Evolutionary conservation across 495 filamentous ascomycete genomes (phyloP).

Genomic region (Neurospora tetraspora): DNA sequence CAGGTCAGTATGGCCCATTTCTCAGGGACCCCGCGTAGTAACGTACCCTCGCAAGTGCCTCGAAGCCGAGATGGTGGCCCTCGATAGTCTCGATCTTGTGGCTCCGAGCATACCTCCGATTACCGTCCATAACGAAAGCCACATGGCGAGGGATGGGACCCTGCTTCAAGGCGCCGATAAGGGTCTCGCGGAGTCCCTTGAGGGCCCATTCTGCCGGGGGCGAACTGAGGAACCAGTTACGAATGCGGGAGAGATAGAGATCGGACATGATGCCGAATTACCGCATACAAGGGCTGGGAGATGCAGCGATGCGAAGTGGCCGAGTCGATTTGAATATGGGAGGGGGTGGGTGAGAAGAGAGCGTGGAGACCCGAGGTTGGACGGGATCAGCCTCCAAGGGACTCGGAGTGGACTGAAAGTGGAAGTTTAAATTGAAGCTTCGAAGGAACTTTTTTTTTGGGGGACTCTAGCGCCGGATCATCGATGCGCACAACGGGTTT

Average conservation of each 20-base stretch:
- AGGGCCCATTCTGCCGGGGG: slow-evolving; percentile 82
- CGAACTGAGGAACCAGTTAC: slow-evolving; percentile 81
- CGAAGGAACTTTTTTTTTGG: not conserved
- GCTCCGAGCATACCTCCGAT: slow-evolving; percentile 77
- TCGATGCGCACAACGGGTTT: not conserved
- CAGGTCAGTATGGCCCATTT: slow-evolving; percentile 2
- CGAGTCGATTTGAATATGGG: not conserved
- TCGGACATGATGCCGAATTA: slow-evolving; percentile 32
- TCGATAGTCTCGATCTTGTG: slow-evolving; percentile 94
- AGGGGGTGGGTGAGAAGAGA: not conserved
- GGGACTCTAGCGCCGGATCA: not conserved
- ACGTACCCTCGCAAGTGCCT: slow-evolving; percentile 73
- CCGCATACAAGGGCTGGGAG: not conserved
- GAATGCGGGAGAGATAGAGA: slow-evolving; percentile 58
- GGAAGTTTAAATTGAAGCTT: not conserved
- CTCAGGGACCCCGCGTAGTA: not conserved
- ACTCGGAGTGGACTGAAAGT: not conserved
- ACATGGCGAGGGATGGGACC: slow-evolving; percentile 90
- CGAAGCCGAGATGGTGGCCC: slow-evolving; percentile 94
- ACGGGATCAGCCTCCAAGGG: not conserved
- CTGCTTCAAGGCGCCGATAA: slow-evolving; percentile 80
- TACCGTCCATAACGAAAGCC: slow-evolving; percentile 98
- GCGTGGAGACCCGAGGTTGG: not conserved
- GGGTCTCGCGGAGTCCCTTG: slow-evolving; percentile 58
- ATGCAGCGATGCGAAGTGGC: not conserved